These are phyloP conservation scores for Fusarium penzigii DNA, from an alignment of 2,329 filamentous ascomycete species.

Conservation along the genomic window DNA sequence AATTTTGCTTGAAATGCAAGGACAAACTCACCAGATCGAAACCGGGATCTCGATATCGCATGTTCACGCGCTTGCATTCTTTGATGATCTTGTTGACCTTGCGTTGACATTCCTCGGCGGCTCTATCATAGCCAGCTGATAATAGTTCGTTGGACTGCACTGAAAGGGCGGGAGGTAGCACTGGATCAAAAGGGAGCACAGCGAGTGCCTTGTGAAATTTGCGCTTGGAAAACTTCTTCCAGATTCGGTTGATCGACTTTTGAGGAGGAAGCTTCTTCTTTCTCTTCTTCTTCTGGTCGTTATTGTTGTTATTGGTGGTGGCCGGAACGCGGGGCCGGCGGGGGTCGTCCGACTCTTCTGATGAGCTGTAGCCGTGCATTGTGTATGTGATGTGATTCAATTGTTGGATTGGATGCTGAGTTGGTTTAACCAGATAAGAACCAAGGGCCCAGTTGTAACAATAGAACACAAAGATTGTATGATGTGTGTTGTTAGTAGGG, in stretches of 20 bases:
- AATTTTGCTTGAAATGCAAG: neutral
- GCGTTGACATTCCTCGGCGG: conserved; percentile 62
- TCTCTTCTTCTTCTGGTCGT: conserved; percentile 51
- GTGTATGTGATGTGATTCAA: conserved; percentile 1
- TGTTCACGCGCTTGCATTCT: conserved; percentile 73
- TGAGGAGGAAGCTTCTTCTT: conserved; percentile 59
- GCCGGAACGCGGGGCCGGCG: conserved; percentile 39
- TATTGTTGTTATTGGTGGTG: conserved; percentile 34
- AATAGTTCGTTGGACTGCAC: conserved; percentile 62
- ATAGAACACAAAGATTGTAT: neutral
- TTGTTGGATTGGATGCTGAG: neutral
- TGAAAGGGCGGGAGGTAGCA: conserved; percentile 49
- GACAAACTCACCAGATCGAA: conserved; percentile 53
- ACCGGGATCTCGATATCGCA: conserved; percentile 72
- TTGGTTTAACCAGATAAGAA: neutral
- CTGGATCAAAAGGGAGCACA: conserved; percentile 65
- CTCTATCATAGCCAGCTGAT: conserved; percentile 61
- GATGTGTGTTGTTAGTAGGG: no score
- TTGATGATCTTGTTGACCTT: conserved; percentile 63
- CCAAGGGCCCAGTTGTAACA: neutral
- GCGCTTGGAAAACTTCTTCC: conserved; percentile 59
- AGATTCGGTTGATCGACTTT: conserved; percentile 66
- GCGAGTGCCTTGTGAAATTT: conserved; percentile 66
- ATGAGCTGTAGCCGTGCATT: conserved; percentile 52
- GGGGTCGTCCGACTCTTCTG: conserved; percentile 51